Conservation (phyloP, 306 rosid species). For the Benincasa hispida region DNA sequence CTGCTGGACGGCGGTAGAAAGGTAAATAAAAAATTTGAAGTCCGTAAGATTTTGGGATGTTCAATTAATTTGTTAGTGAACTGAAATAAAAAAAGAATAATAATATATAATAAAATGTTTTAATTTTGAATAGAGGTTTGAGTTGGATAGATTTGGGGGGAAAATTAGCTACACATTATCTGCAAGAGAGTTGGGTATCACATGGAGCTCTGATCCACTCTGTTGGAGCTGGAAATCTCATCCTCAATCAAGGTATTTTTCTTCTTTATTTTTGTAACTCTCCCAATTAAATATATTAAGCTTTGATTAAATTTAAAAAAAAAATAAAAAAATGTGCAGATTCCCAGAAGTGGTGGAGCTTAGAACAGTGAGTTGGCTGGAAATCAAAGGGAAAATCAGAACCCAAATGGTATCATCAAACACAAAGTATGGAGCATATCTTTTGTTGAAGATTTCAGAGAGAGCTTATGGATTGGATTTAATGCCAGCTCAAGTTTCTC, state of each 20-base stretch:
- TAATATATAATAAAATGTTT: neutral
- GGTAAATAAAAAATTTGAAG: no score
- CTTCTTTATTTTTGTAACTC: no score
- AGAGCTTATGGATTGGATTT: slow-evolving; percentile 41
- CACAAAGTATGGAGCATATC: slow-evolving; percentile 41
- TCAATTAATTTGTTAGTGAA: neutral
- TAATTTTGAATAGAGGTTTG: slow-evolving; percentile 42
- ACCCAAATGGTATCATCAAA: slow-evolving; percentile 21
- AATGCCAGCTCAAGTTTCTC: neutral
- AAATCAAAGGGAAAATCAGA: slow-evolving; percentile 38
- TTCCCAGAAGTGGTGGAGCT: slow-evolving; percentile 40
- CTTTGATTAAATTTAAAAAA: no score
- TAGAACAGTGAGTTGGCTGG: slow-evolving; percentile 37
- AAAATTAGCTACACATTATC: slow-evolving; percentile 30
- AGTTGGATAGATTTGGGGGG: slow-evolving; percentile 32
- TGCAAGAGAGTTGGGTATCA: slow-evolving; percentile 37
- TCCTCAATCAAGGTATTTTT: slow-evolving; percentile 43
- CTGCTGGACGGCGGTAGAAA: slow-evolving; percentile 39
- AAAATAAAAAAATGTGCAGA: no score
- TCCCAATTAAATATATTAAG: no score
- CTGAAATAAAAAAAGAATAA: neutral
- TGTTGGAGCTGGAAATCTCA: slow-evolving; percentile 40
- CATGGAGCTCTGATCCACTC: slow-evolving; percentile 34
- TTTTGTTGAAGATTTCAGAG: slow-evolving; percentile 25
- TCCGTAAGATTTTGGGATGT: no score